Percentiles rank a stretch among this genome's conserved stretches.
Conservation (phyloP, 1,284 basidiomycete genomes). For the Boletellus sp. region DNA sequence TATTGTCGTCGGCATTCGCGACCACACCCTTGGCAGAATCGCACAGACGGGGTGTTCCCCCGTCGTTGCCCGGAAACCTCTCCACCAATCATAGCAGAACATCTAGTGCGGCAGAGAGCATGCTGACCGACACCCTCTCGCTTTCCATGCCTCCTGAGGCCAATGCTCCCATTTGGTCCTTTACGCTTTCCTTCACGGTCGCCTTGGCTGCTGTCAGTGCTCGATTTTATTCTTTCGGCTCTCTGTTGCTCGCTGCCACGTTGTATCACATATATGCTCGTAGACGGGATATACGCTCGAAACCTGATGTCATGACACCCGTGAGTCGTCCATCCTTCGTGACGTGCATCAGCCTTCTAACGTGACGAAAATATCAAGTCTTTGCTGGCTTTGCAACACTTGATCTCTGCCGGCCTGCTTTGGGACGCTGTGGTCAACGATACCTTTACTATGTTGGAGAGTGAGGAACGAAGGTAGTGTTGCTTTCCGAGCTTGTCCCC, state of each 20-base stretch:
- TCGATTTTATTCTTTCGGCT: slow-evolving; percentile 45
- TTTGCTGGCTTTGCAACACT: slow-evolving; percentile 57
- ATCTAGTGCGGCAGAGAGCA: slow-evolving; percentile 36
- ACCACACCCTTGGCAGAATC: slow-evolving; percentile 31
- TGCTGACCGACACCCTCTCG: slow-evolving; percentile 22
- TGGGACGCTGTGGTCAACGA: slow-evolving; percentile 74
- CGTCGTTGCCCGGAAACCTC: slow-evolving; percentile 46
- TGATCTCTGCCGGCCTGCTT: slow-evolving; percentile 59
- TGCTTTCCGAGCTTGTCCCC: background rate
- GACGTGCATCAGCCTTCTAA: background rate
- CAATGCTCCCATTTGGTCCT: slow-evolving; percentile 37
- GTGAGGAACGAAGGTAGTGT: slow-evolving; percentile 61
- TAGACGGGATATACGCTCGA: slow-evolving; percentile 36
- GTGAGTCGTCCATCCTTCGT: slow-evolving; percentile 39
- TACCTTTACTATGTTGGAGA: slow-evolving; percentile 59
- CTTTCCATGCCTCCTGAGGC: slow-evolving; percentile 27
- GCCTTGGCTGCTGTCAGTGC: slow-evolving; percentile 45
- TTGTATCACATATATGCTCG: slow-evolving; percentile 41
- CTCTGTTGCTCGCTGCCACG: slow-evolving; percentile 41
- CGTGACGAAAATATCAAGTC: slow-evolving; percentile 39
- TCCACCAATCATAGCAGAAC: slow-evolving; percentile 35
- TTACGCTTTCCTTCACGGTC: slow-evolving; percentile 38
- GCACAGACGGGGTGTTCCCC: slow-evolving; percentile 31
- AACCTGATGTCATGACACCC: slow-evolving; percentile 47
- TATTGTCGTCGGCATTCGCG: slow-evolving; percentile 53